Base-by-base conservation (phyloP, 305 asterid species). In the Euphrasia arctica region DNA sequence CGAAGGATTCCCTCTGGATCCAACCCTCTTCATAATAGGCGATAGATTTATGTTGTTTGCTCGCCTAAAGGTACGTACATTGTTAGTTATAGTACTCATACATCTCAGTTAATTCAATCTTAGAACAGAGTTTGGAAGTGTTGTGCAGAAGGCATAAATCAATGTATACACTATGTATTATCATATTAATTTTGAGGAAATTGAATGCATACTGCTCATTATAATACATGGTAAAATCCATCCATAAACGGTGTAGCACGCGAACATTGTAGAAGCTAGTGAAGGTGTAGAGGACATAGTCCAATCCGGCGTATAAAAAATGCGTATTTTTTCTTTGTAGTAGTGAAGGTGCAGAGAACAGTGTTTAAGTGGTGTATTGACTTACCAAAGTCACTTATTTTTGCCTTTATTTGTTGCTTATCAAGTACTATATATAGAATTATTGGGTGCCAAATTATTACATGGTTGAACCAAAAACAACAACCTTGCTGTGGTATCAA, bases 1-100 rank as follows among this genome's bases (percentile, higher is more conserved):
- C 61, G 79, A 15, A 70, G 64, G 52, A 71, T 74, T 36, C 82
- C 82, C 2, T 71, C 79, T 0, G 77, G 79, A 55, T 67, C 82
- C 11, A 77, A 74, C 57, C 79, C 75, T 60, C 79, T 74, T 67
- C 79, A 77, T 54, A 77, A 77, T 59, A 39, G 55, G 56, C 72
- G 82, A 54, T 67, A 66, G 72, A 27, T 12, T 48, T 55, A 9
- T 41, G 64, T 25, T 22, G 15, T 2, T 22, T 11, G 61, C 50
- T 62, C 43, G 60, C 64, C 65, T 64, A 2, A 57, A 70, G 69
- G n/a, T n/a, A n/a, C n/a, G 70, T 74, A 65, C 13, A 45, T 2
- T 31, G 4, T 55, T 57, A 56, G 51, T 54, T 54, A 52, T 54
- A 52, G 31, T 27, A 48, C 42, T 58, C 48, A 51, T 43, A 43